phyloP scores from a whole-genome alignment of 2,329 filamentous ascomycete species.

The Botrytis paeoniae region DNA sequence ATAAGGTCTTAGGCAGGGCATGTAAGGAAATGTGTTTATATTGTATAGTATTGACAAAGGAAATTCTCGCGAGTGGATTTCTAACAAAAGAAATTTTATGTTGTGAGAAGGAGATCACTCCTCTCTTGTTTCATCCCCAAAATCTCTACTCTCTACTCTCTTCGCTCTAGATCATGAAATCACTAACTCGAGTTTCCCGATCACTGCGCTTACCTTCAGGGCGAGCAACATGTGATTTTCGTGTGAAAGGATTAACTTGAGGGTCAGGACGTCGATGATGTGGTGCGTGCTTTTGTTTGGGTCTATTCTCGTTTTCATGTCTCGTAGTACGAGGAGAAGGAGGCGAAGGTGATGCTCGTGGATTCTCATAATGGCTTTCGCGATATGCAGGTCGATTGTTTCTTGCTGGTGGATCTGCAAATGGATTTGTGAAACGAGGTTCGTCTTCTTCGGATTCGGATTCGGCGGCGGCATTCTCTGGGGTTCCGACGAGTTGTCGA shows the following conservation, averaged over 20 bases:
- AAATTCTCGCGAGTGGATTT: neutral
- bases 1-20: neutral
- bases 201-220: neutral
- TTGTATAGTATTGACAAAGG: conserved; percentile 5
- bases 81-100: neutral
- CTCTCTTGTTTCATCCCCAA: neutral
- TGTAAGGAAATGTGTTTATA: conserved; percentile 1
- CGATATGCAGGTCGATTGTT: neutral
- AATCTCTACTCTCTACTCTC: neutral
- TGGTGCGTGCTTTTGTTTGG: neutral
- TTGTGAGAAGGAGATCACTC: conserved; percentile 5
- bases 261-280: neutral
- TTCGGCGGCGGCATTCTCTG: neutral
- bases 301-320: neutral
- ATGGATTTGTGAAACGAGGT: neutral
- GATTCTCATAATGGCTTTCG: neutral
- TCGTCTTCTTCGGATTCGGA: neutral
- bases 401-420: neutral
- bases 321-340: conserved; percentile 12
- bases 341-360: neutral
- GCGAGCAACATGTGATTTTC: conserved; percentile 2
- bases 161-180: neutral
- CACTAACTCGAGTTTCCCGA: neutral
- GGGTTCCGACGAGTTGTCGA: neutral
- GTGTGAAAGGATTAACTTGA: neutral